Percentiles rank a stretch among this genome's conserved stretches.
These are phyloP conservation scores for Scutellaria barbata DNA, from an alignment of 257 asterid genomes.

Conservation along the genomic window DNA sequence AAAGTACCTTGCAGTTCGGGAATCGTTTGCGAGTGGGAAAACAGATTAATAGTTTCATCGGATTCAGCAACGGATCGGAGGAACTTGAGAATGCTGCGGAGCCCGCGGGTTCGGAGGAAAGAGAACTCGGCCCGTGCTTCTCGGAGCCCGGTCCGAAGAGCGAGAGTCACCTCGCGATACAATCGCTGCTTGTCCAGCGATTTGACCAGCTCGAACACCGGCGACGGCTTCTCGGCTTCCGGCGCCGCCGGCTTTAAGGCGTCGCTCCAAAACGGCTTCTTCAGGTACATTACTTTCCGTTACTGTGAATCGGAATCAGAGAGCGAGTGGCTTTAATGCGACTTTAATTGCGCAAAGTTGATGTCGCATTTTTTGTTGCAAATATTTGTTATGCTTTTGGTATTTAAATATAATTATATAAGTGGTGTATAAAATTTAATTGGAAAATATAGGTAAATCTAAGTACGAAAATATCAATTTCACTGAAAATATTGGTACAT, in stretches of 20 bases:
- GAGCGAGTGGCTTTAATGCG: neutral
- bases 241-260: constrained; percentile 42
- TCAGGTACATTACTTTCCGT: constrained; percentile 60
- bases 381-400: too few species aligned
- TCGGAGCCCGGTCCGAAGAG: constrained; percentile 77
- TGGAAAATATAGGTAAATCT: too few species aligned
- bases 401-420: too few species aligned
- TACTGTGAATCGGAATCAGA: neutral
- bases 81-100: constrained; percentile 80
- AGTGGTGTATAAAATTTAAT: too few species aligned
- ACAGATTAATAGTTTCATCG: constrained; percentile 69
- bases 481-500: too few species aligned
- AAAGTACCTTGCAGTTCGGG: constrained; percentile 79
- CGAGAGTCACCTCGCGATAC: constrained; percentile 87
- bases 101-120: constrained; percentile 83
- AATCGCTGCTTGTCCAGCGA: constrained; percentile 80
- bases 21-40: constrained; percentile 77
- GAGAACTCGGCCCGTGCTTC: constrained; percentile 94
- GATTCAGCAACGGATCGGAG: constrained; percentile 85
- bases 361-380: too few species aligned
- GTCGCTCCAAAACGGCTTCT: constrained; percentile 87
- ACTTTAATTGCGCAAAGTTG: neutral
- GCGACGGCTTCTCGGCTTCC: constrained; percentile 52
- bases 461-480: too few species aligned
- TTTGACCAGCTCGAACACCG: constrained; percentile 75